Evolutionary conservation across 768 basidiomycete genomes (phyloP).

Genomic region (Tulasnella sp.): DNA sequence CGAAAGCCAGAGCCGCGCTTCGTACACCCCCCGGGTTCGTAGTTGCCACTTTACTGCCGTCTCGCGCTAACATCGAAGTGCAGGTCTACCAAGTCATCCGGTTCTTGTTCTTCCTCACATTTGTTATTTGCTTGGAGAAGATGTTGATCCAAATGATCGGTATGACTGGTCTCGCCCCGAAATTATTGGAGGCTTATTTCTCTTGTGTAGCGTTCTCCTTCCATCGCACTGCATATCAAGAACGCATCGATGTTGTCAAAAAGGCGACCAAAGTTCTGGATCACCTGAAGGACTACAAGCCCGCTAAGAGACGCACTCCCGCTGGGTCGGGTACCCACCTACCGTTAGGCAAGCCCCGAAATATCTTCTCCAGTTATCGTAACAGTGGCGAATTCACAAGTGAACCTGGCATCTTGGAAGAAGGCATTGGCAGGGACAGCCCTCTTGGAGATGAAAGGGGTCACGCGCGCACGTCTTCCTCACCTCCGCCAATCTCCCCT

Average conservation of each 20-base stretch:
- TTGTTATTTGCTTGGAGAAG: slow-evolving; percentile 49
- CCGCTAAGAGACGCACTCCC: slow-evolving; percentile 32
- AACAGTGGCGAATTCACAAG: background rate
- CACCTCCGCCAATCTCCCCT: background rate
- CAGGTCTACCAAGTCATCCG: slow-evolving; percentile 52
- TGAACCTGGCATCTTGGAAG: slow-evolving; percentile 4
- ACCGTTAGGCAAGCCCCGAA: slow-evolving; percentile 2
- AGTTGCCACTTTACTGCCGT: background rate
- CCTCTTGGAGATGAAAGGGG: background rate
- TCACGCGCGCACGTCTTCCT: background rate
- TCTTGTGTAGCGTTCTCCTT: slow-evolving; percentile 47
- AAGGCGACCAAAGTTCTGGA: slow-evolving; percentile 49
- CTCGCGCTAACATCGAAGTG: background rate
- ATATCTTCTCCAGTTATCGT: background rate
- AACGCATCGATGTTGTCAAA: slow-evolving; percentile 49
- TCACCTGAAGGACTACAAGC: slow-evolving; percentile 51
- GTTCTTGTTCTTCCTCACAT: slow-evolving; percentile 62
- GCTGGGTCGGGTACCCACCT: background rate
- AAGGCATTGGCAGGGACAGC: background rate
- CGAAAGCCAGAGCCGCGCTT: slow-evolving; percentile 36
- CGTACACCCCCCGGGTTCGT: slow-evolving; percentile 47
- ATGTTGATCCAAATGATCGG: slow-evolving; percentile 59
- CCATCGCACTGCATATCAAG: slow-evolving; percentile 63
- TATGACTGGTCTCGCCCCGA: slow-evolving; percentile 17
- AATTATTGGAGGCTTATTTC: slow-evolving; percentile 3